phyloP scores from a whole-genome alignment of 768 basidiomycete genomes.

The Dioszegia hungarica region DNA sequence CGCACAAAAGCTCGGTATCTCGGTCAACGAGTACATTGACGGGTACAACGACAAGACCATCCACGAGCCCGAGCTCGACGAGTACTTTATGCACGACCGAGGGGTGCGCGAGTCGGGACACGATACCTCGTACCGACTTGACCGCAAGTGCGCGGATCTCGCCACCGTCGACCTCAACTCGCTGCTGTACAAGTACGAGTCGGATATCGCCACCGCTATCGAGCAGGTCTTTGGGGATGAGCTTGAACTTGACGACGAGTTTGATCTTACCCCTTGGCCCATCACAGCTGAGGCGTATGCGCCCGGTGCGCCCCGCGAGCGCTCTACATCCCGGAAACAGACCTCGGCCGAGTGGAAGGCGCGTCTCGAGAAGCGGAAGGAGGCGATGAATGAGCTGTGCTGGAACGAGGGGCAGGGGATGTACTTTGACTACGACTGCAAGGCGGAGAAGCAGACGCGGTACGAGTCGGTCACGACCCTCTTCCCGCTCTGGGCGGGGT shows the following conservation, averaged over 20 bases:
- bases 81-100: conserved; percentile 96
- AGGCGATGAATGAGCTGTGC: conserved; percentile 83
- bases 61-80: conserved; percentile 82
- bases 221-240: conserved; percentile 90
- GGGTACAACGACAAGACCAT: conserved; percentile 82
- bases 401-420: conserved; percentile 95
- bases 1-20: conserved; percentile 84
- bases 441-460: conserved; percentile 78
- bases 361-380: conserved; percentile 74
- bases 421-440: conserved; percentile 96
- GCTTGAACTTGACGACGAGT: conserved; percentile 87
- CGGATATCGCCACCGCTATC: conserved; percentile 97
- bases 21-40: conserved; percentile 92
- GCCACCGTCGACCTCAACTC: conserved; percentile 95
- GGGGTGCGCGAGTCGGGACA: conserved; percentile 94
- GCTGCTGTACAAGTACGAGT: conserved; percentile 95
- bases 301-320: conserved; percentile 18
- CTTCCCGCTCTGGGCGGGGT: conserved; percentile 97
- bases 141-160: conserved; percentile 94
- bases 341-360: conserved; percentile 87
- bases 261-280: conserved; percentile 85
- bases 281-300: conserved; percentile 52
- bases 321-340: conserved; percentile 53
- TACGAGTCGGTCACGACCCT: conserved; percentile 97
- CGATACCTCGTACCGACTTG: conserved; percentile 94